These are phyloP conservation scores for Penicillium oxalicum DNA, from an alignment of 2,329 filamentous ascomycete genomes.

Conservation along the genomic window DNA sequence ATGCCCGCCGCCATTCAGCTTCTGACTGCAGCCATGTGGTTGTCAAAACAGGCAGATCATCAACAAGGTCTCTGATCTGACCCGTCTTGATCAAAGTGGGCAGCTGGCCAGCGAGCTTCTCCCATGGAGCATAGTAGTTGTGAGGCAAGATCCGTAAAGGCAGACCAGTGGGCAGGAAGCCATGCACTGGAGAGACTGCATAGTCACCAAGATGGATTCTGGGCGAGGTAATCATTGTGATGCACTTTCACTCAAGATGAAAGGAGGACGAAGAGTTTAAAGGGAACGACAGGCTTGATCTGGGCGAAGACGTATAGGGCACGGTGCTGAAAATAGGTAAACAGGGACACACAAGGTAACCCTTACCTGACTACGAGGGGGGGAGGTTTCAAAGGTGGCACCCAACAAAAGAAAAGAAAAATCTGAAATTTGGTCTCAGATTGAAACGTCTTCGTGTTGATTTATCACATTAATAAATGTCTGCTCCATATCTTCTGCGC, in stretches of 20 bases:
- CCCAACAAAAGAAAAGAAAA: too few relatives aligned
- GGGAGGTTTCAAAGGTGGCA: too few relatives aligned
- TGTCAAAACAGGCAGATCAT: slow-evolving; percentile 70
- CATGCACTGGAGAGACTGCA: slow-evolving; percentile 54
- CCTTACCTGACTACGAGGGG: too few relatives aligned
- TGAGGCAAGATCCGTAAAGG: slow-evolving; percentile 71
- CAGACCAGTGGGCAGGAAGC: slow-evolving; percentile 73
- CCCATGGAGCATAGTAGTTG: slow-evolving; percentile 87
- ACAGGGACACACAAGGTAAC: too few relatives aligned
- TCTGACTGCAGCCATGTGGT: slow-evolving; percentile 70
- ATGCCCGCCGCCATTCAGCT: slow-evolving; percentile 81
- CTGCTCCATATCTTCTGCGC: neutral
- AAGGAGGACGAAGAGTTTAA: neutral
- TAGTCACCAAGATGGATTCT: slow-evolving; percentile 57
- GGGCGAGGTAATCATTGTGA: slow-evolving; percentile 23
- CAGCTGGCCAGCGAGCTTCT: slow-evolving; percentile 69
- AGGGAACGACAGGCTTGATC: neutral
- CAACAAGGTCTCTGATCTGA: slow-evolving; percentile 67
- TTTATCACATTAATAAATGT: too few relatives aligned
- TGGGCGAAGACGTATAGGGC: neutral
- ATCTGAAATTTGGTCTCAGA: too few relatives aligned
- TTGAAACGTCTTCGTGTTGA: too few relatives aligned
- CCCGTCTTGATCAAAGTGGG: slow-evolving; percentile 71
- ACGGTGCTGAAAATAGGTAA: too few relatives aligned
- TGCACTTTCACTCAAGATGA: neutral